Conservation (phyloP, 2,329 filamentous ascomycete species). For the Aspergillus caelatus region DNA sequence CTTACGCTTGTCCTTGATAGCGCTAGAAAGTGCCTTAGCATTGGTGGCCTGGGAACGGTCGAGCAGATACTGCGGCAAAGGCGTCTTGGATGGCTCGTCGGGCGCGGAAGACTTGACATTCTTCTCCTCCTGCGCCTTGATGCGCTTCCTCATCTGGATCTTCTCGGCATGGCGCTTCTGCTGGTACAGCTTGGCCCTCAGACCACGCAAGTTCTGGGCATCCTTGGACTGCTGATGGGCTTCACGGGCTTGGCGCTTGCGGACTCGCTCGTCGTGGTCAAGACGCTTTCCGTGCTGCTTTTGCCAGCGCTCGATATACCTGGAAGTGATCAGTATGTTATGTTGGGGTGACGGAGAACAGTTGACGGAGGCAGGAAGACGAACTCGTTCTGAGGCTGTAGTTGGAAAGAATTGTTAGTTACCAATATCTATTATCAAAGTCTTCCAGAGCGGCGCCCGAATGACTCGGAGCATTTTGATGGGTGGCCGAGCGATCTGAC, state of each 20-base stretch:
- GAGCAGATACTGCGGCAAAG: conserved; percentile 89
- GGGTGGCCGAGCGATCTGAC: too few relatives aligned
- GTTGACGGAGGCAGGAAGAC: conserved; percentile 25
- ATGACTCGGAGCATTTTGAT: neutral
- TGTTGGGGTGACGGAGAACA: conserved; percentile 4
- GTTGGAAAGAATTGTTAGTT: conserved; percentile 12
- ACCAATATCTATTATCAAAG: neutral
- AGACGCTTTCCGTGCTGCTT: conserved; percentile 66
- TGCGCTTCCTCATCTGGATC: conserved; percentile 95
- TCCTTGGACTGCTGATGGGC: conserved; percentile 85
- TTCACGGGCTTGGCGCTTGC: conserved; percentile 87
- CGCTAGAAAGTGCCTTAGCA: conserved; percentile 74
- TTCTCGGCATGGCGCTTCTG: conserved; percentile 96
- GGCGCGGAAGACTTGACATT: conserved; percentile 85
- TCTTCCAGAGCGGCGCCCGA: neutral
- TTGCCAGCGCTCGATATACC: conserved; percentile 74
- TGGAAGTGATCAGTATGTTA: conserved; percentile 25
- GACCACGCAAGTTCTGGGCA: conserved; percentile 88
- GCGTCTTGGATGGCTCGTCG: conserved; percentile 73
- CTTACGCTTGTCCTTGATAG: conserved; percentile 92
- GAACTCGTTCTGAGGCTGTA: conserved; percentile 49
- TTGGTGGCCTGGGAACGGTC: conserved; percentile 73
- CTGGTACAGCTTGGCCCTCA: conserved; percentile 89
- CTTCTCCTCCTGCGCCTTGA: conserved; percentile 93
- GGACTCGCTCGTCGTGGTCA: conserved; percentile 84